Evolutionary conservation across 495 filamentous ascomycete genomes (phyloP), one percentile per base, ranked within the genome.

Genomic region (Aspergillus affinis): DNA sequence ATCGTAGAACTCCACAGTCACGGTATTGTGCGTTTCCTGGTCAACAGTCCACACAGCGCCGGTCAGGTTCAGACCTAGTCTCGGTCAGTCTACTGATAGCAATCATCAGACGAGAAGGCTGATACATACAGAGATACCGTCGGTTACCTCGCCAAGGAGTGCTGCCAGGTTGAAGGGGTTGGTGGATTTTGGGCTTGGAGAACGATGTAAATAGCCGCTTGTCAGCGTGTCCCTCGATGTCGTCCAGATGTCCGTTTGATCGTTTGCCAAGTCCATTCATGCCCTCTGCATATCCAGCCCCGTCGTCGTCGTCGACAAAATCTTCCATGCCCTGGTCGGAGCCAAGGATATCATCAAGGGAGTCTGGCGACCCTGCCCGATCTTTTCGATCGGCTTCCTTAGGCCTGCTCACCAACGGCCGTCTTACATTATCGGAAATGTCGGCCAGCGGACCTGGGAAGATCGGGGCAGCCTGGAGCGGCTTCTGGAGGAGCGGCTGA

Each of bases 1-100:
- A 74, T 98, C 94, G 69, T 97, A 96, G 71, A 98, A 98, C 64
- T 98, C 94, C 17, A 98, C 91, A 0, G 95, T 98, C 26, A 98
- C 88, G 7, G 93, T 98, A 72, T 98, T 83, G 62, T 98, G 93
- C 0, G 87, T 88, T 63, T 96, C 92, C 74, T 98, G 95, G 65
- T 96, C 90, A 15, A 98, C 91, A 0, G 94, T 98, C 94, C 95
- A 98, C 6, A 97, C 91, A 64, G 91, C 91, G 15, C 95, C 94
- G 30, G 90, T 89, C 59, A 98, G 80, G 70, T 97, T 98, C 46
- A 97, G 78, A 66, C 79, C 80, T 83, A 45, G 13, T 47, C 59
- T 76, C 58, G 78, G 72, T 78, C 57, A 78, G 72, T 55, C 64
- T 48, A 61, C 10, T 18, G n/a, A 23, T 8, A 12, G 20, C 13